Evolutionary conservation across 805 yeast genomes (phyloP), one percentile per base, ranked within the genome.

Genomic region (Candida chauliodis): DNA sequence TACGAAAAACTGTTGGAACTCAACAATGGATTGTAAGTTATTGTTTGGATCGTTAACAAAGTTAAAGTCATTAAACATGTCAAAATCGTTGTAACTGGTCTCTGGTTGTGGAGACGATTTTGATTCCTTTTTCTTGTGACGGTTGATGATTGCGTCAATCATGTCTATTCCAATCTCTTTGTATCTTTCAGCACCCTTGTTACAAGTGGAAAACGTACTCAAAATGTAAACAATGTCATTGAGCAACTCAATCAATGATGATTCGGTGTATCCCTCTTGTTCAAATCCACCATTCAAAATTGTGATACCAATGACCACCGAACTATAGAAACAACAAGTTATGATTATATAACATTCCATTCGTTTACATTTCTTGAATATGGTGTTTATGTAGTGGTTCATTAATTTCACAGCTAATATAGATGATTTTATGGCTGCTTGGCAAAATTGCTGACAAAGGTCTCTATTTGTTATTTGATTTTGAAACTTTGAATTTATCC

Each of bases 1-100:
- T 8, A 52, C 50, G 36, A 53, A 53, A 14, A 38, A 42, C 27
- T 45, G 41, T 37, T 50, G 58, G 37, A 53, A 53, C 17, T 45
- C 46, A 21, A 46, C 38, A 23, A 53, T 38, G 2, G 41, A 38
- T 22, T 40, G 37, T 16, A 46, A 22, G 24, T 46, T 40, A 21
- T 45, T 34, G 25, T 45, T 47, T 6, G 41, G 38, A 33, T 46
- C 50, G 23, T 42, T 38, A 18, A 43, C 37, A 23, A 46, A 46
- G 22, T 44, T 46, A n/a, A 37, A 34, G 29, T 44, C 45, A 38
- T 36, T 42, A 10, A 42, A 28, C 5, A 34, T 33, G 23, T 34
- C 36, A 11, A 37, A 20, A n/a, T 28, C 36, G 16, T 37, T 36
- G 14, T 13, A 20, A 28, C 20, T 36, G n/a, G 22, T 11, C 13